A percentile compares a stretch with the other conserved stretches of the same genome.
phyloP scores from a whole-genome alignment of 2,329 filamentous ascomycete species.

The Cytospora piceae region DNA sequence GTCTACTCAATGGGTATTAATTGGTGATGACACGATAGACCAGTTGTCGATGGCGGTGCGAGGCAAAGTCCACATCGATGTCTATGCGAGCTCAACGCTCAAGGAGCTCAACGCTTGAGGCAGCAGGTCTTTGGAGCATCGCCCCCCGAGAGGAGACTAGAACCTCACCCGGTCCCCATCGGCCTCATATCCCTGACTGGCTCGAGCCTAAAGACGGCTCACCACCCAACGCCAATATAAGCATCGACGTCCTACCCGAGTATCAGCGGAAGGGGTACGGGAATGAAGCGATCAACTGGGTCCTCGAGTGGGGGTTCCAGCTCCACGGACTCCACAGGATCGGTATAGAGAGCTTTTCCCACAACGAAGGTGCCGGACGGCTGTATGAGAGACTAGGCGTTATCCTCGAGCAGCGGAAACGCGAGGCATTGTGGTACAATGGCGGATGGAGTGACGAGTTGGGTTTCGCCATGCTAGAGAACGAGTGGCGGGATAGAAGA shows the following conservation, averaged over 20 bases:
- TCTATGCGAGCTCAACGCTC: too few species aligned
- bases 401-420: constrained; percentile 45
- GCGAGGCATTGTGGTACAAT: constrained; percentile 47
- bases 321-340: constrained; percentile 44
- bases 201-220: constrained; percentile 32
- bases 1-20: too few species aligned
- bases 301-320: constrained; percentile 41
- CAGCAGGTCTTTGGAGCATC: too few species aligned
- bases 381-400: constrained; percentile 44
- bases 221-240: constrained; percentile 46
- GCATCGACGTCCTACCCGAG: constrained; percentile 38
- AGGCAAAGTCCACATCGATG: too few species aligned
- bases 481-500: constrained; percentile 28
- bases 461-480: constrained; percentile 38
- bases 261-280: constrained; percentile 43
- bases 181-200: constrained; percentile 13
- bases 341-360: constrained; percentile 39
- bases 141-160: background rate
- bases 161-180: constrained; percentile 15
- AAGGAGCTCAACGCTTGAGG: too few species aligned
- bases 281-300: constrained; percentile 44
- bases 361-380: constrained; percentile 39
- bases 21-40: too few species aligned
- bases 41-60: too few species aligned
- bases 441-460: constrained; percentile 42